phyloP scores from a whole-genome alignment of 345 rosid species.

The Carallia pectinifolia region DNA sequence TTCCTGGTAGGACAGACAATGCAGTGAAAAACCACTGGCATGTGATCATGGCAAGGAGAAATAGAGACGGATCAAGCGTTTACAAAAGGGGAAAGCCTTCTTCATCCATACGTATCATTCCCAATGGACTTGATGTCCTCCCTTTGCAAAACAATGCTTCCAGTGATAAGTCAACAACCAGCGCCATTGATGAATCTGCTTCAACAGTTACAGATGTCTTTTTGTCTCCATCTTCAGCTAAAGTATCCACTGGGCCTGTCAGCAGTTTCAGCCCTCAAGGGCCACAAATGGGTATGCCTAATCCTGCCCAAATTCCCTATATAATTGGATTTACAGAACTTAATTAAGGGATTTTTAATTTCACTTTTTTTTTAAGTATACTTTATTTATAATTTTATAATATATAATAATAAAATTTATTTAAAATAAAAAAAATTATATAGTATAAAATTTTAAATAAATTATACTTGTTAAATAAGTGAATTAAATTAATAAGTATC shows the following conservation, averaged over 20 bases:
- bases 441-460: too few species aligned
- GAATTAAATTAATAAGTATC: too few species aligned
- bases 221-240: conserved; percentile 52
- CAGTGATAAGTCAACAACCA: conserved; percentile 48
- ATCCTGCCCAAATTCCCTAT: background rate
- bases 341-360: too few species aligned
- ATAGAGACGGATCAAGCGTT: conserved; percentile 60
- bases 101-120: conserved; percentile 18
- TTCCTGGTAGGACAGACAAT: conserved; percentile 90
- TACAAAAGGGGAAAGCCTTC: conserved; percentile 45
- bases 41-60: conserved; percentile 87
- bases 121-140: conserved; percentile 16
- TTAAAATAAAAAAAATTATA: too few species aligned
- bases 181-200: conserved; percentile 44
- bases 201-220: conserved; percentile 62
- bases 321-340: background rate
- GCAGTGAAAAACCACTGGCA: conserved; percentile 98
- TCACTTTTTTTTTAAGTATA: too few species aligned
- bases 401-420: too few species aligned
- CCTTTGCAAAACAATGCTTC: conserved; percentile 27
- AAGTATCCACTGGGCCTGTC: conserved; percentile 21
- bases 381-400: too few species aligned
- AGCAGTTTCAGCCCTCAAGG: conserved; percentile 18
- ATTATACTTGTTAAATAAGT: too few species aligned
- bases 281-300: conserved; percentile 32